Conservation (phyloP, 2,329 filamentous ascomycete species). For the Alternaria burnsii region DNA sequence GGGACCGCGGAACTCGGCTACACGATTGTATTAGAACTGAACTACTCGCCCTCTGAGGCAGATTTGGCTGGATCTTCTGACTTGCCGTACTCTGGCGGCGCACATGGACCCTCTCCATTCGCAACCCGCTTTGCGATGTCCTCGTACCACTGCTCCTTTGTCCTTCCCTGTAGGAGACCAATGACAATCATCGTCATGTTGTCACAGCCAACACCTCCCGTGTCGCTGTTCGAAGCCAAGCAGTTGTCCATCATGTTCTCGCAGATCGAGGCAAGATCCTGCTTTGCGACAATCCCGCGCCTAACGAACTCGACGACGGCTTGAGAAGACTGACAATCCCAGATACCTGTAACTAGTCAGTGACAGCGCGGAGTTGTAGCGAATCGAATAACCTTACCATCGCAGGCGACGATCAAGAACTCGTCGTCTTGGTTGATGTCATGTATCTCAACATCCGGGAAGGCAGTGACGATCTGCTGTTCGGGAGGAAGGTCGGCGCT, state of each 20-base stretch:
- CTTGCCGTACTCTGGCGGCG: conserved; percentile 99
- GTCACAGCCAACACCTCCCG: conserved; percentile 96
- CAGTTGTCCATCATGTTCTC: conserved; percentile 99
- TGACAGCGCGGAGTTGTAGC: background rate
- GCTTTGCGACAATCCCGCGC: conserved; percentile 94
- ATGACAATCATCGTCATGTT: conserved; percentile 99
- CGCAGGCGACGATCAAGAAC: conserved; percentile 66
- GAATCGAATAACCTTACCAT: conserved; percentile 45
- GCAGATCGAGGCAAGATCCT: conserved; percentile 92
- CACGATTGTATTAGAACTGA: conserved; percentile 47
- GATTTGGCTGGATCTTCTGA: conserved; percentile 56
- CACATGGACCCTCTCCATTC: conserved; percentile 96
- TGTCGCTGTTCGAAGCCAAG: conserved; percentile 95
- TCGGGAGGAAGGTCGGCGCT: conserved; percentile 96
- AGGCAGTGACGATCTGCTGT: conserved; percentile 97
- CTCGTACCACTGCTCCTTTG: conserved; percentile 98
- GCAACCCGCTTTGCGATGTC: conserved; percentile 92
- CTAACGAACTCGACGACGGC: conserved; percentile 96
- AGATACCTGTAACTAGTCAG: conserved; percentile 75
- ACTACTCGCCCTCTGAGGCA: conserved; percentile 45
- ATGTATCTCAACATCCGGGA: conserved; percentile 91
- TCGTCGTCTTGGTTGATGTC: conserved; percentile 93
- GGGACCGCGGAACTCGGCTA: conserved; percentile 62
- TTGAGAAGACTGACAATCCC: conserved; percentile 99
- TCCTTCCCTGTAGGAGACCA: conserved; percentile 87